These are phyloP conservation scores for Mrakia frigida DNA, from an alignment of 768 basidiomycete species.

Conservation along the genomic window DNA sequence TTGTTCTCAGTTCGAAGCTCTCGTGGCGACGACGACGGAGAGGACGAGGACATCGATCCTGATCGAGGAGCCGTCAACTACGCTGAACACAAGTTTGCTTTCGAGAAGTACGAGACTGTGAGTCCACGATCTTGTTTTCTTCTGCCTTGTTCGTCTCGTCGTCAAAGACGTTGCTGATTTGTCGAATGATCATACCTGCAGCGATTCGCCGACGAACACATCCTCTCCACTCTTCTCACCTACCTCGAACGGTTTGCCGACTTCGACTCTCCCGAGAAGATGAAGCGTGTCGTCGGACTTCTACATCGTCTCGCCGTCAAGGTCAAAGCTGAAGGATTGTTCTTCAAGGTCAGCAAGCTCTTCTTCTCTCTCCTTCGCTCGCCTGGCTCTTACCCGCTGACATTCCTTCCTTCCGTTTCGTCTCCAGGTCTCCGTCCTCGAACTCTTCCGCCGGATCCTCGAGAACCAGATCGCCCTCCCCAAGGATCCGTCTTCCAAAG, in stretches of 20 bases:
- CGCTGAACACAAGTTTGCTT: constrained; percentile 82
- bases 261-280: constrained; percentile 68
- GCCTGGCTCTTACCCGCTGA: neutral
- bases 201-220: constrained; percentile 85
- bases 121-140: constrained; percentile 36
- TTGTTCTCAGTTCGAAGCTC: constrained; percentile 36
- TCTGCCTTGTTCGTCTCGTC: neutral
- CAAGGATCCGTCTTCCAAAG: constrained; percentile 69
- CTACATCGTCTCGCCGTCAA: constrained; percentile 86
- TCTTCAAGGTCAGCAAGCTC: constrained; percentile 69
- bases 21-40: constrained; percentile 52
- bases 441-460: constrained; percentile 80
- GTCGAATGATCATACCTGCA: constrained; percentile 41
- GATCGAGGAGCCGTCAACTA: constrained; percentile 56
- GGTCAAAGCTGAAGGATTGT: constrained; percentile 87
- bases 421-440: constrained; percentile 74
- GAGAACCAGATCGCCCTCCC: constrained; percentile 69
- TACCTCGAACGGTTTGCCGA: constrained; percentile 82
- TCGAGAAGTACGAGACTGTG: constrained; percentile 85
- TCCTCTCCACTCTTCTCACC: constrained; percentile 73
- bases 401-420: neutral
- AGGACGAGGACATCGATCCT: constrained; percentile 54
- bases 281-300: constrained; percentile 83
- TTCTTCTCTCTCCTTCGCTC: neutral
- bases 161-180: neutral